Evolutionary conservation across 2,329 filamentous ascomycete genomes (phyloP).

Genomic region (Akanthomyces uredinophilus): DNA sequence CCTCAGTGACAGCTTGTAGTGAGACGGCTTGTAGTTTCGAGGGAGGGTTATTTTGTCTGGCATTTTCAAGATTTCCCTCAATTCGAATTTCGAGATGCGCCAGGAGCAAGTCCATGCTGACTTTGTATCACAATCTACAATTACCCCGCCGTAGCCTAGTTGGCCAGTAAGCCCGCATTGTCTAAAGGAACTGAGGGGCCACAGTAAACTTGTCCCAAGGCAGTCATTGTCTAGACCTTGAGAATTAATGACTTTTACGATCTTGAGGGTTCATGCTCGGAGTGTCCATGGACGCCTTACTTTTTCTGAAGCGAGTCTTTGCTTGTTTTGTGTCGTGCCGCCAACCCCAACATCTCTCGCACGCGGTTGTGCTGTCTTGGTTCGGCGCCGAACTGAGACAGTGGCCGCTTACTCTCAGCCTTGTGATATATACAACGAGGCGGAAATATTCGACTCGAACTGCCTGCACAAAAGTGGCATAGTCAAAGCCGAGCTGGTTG

Average conservation of each 20-base stretch:
- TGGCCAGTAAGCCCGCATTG: not conserved
- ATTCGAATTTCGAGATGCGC: not conserved
- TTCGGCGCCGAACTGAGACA: too few relatives aligned
- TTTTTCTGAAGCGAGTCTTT: too few relatives aligned
- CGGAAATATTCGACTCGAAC: not conserved
- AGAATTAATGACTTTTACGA: too few relatives aligned
- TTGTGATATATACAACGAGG: not conserved
- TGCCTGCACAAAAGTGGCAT: not conserved
- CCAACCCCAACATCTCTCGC: too few relatives aligned
- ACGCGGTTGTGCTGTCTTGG: too few relatives aligned
- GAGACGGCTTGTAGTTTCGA: not conserved
- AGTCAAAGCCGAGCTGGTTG: not conserved
- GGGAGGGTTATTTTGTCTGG: not conserved
- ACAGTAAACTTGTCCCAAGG: too few relatives aligned
- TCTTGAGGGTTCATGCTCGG: too few relatives aligned
- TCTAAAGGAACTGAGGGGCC: too few relatives aligned
- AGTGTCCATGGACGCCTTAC: too few relatives aligned
- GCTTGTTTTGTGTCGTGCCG: too few relatives aligned
- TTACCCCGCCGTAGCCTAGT: not conserved
- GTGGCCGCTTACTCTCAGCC: not conserved
- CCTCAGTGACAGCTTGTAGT: conserved; percentile 8
- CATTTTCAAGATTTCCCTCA: not conserved
- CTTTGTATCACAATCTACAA: not conserved
- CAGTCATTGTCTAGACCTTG: too few relatives aligned
- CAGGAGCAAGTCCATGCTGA: not conserved